Evolutionary conservation across 2,329 filamentous ascomycete genomes (phyloP).

Genomic region (Ambrosiella beaveri): DNA sequence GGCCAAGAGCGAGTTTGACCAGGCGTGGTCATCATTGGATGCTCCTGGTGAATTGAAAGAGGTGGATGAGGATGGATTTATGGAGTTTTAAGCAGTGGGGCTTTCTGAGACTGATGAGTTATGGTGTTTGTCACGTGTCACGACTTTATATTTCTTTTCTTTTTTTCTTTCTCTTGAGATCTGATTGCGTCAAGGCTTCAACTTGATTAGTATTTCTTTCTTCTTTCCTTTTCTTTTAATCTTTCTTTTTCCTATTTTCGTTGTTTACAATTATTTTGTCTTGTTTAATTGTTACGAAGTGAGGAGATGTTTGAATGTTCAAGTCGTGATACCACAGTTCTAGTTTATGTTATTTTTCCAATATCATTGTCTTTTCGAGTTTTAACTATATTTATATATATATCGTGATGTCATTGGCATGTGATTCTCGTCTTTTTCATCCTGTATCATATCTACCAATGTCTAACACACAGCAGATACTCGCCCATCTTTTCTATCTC

Average conservation of each 20-base stretch:
- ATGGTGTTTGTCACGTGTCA: not conserved
- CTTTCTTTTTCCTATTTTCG: not conserved
- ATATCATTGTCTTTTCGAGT: not conserved
- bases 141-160: conserved; percentile 1
- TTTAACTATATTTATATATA: not conserved
- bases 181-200: not conserved
- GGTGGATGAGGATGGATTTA: conserved; percentile 90
- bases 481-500: conserved; percentile 48
- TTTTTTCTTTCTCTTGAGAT: not conserved
- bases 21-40: conserved; percentile 15
- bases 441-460: conserved; percentile 37
- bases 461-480: conserved; percentile 47
- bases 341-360: not conserved
- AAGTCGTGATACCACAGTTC: not conserved
- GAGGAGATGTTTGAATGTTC: too few relatives aligned
- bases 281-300: not conserved
- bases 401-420: not conserved
- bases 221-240: not conserved
- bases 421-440: not conserved
- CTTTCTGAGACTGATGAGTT: not conserved
- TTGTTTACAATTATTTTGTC: not conserved
- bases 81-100: conserved; percentile 38
- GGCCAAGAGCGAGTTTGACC: not conserved
- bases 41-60: conserved; percentile 37
- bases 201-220: too few relatives aligned